Conservation (phyloP, 768 basidiomycete species). For the Boletellus emodensis region DNA sequence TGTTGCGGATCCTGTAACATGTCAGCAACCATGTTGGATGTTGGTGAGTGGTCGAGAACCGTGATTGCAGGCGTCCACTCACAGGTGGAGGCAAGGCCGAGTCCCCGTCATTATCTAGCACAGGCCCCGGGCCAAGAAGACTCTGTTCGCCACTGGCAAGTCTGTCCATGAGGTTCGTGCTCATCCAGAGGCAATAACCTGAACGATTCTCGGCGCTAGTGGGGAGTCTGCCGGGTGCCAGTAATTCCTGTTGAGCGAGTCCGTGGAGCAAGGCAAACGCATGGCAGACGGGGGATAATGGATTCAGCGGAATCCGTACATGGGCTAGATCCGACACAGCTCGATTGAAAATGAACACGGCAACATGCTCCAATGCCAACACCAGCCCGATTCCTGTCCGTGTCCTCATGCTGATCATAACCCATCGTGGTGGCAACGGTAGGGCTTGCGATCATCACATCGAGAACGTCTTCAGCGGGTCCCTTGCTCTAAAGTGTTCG, state of each 20-base stretch:
- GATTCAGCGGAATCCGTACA: too few species aligned
- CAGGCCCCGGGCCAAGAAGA: background rate
- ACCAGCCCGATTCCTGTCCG: too few species aligned
- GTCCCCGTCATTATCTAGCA: background rate
- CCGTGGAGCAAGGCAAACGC: background rate
- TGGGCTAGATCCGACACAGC: background rate
- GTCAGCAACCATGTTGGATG: slow-evolving; percentile 8
- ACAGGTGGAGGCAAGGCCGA: background rate
- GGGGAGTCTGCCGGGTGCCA: background rate
- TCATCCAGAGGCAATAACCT: background rate
- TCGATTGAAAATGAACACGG: too few species aligned
- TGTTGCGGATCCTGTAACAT: slow-evolving; percentile 9
- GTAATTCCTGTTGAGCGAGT: background rate
- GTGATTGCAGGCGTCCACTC: background rate
- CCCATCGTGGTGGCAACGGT: background rate
- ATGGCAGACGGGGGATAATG: background rate
- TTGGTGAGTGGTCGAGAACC: slow-evolving; percentile 1
- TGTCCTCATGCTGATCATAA: slow-evolving; percentile 16
- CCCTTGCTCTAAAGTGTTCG: background rate
- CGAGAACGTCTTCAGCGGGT: background rate
- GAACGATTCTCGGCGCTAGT: background rate
- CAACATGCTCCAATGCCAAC: too few species aligned
- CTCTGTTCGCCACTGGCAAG: background rate
- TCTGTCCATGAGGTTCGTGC: background rate
- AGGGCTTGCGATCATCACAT: background rate